A percentile compares a stretch with the other conserved stretches of the same genome.
phyloP scores from a whole-genome alignment of 148 eudicot species.

The Rhododendron molle region DNA sequence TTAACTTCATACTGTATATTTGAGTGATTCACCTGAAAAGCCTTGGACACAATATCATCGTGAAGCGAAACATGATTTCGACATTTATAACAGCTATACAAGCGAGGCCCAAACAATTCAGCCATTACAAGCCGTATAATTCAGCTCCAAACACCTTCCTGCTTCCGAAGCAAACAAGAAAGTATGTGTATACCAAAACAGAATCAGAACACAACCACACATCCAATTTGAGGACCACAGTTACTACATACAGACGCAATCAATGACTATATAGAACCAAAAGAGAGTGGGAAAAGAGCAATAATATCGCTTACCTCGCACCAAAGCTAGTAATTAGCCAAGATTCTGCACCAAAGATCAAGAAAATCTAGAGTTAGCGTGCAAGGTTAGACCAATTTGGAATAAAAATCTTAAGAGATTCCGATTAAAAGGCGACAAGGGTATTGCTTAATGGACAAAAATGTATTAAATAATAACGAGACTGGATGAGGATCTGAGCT shows the following conservation, averaged over 20 bases:
- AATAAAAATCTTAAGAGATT: neutral
- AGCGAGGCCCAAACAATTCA: conserved; percentile 34
- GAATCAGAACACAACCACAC: neutral
- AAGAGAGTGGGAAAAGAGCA: neutral
- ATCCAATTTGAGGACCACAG: neutral
- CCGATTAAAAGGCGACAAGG: conserved; percentile 4
- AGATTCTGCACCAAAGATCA: neutral
- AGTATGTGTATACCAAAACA: neutral
- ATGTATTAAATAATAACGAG: neutral
- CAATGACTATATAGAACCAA: neutral
- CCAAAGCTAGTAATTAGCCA: neutral
- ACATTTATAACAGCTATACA: conserved; percentile 49
- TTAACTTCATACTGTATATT: neutral
- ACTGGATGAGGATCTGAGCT: conserved; percentile 11
- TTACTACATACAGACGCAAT: neutral
- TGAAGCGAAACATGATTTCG: conserved; percentile 36
- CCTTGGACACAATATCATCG: conserved; percentile 24
- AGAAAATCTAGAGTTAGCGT: conserved; percentile 8
- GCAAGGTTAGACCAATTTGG: conserved; percentile 11
- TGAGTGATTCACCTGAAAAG: conserved; percentile 17
- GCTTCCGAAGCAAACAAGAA: neutral
- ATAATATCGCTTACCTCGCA: neutral
- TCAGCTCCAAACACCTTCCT: conserved; percentile 12
- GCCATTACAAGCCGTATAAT: conserved; percentile 25
- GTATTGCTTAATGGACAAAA: neutral